Conservation (phyloP, 176 grass and related monocot genomes). For the Metroxylon sagu region DNA sequence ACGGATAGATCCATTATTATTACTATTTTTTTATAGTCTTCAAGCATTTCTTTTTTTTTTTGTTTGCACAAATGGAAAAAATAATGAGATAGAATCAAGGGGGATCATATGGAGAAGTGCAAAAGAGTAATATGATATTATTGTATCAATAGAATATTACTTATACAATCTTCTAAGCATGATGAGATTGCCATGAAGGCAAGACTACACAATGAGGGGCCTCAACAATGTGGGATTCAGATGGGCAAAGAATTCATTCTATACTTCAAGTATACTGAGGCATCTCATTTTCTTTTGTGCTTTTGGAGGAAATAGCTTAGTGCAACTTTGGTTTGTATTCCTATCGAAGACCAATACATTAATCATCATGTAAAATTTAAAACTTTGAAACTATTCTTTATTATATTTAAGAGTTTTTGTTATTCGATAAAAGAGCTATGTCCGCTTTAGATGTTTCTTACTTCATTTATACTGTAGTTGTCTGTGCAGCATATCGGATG, state of each 20-base stretch:
- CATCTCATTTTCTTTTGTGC: no score
- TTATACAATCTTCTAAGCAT: background rate
- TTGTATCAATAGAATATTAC: slow-evolving; percentile 1
- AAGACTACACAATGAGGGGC: background rate
- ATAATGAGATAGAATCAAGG: slow-evolving; percentile 6
- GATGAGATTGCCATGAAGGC: background rate
- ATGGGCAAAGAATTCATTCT: no score
- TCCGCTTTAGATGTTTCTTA: slow-evolving; percentile 3
- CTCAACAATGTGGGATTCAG: no score
- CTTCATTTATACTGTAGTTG: slow-evolving; percentile 1
- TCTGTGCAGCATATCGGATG: slow-evolving; percentile 2
- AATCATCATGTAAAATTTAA: no score
- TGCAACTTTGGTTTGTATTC: no score
- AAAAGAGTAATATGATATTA: background rate
- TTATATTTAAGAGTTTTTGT: no score
- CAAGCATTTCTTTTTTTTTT: background rate
- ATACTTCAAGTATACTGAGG: no score
- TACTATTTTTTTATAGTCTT: background rate
- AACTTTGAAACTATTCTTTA: no score
- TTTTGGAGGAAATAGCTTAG: no score
- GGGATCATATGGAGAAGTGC: background rate
- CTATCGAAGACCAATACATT: no score
- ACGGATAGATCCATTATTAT: background rate
- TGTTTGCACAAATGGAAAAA: slow-evolving; percentile 12
- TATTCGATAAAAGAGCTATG: background rate